phyloP scores from a whole-genome alignment of 768 basidiomycete species.

The Gelatoporia subvermispora region DNA sequence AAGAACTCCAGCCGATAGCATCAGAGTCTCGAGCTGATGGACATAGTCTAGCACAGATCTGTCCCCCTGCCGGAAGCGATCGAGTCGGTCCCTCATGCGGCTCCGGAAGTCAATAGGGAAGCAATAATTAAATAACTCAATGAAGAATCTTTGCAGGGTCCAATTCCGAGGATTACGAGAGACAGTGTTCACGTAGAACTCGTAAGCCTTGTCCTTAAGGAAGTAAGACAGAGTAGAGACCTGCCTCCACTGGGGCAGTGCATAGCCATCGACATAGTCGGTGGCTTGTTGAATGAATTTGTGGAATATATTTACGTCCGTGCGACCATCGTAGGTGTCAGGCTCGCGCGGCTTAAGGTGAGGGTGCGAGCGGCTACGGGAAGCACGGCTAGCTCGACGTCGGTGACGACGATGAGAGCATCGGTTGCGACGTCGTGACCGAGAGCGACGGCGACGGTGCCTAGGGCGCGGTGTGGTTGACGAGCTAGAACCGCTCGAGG shows the following conservation, averaged over 20 bases:
- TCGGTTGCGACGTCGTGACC: no score
- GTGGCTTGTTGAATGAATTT: constrained; percentile 8
- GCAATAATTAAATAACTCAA: constrained; percentile 20
- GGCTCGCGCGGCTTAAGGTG: constrained; percentile 12
- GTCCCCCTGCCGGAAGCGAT: constrained; percentile 18
- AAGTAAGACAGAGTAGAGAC: constrained; percentile 12
- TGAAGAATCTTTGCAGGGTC: constrained; percentile 10
- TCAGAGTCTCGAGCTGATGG: constrained; percentile 30
- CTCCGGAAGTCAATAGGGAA: constrained; percentile 18
- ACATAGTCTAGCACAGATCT: constrained; percentile 27
- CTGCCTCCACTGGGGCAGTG: not conserved
- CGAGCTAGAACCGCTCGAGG: no score
- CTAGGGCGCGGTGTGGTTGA: no score
- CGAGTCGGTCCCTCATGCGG: constrained; percentile 23
- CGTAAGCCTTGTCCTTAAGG: constrained; percentile 27
- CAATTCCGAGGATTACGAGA: constrained; percentile 7
- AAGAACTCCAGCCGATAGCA: constrained; percentile 26
- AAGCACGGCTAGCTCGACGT: no score
- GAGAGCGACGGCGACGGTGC: no score
- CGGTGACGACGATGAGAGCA: not conserved
- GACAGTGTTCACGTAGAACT: constrained; percentile 21
- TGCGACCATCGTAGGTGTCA: constrained; percentile 4
- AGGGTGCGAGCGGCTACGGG: not conserved
- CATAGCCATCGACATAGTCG: constrained; percentile 9
- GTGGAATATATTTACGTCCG: constrained; percentile 8